Base-by-base conservation (phyloP, 306 rosid genomes). In the Inga laurina region DNA sequence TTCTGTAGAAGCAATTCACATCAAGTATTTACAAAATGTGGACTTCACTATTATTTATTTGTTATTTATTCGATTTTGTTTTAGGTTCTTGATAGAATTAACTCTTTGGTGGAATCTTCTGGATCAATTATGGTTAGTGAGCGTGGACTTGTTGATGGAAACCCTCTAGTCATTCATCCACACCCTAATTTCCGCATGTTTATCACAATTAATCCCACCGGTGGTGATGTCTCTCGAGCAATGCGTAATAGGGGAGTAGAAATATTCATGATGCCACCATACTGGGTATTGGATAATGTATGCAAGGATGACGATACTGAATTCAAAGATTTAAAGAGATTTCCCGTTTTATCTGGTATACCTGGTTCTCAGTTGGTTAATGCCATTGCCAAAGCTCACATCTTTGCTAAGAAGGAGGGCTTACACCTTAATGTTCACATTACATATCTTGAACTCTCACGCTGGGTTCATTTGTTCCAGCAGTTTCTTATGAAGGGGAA, bases 181-280 rank as follows among this genome's bases (percentile, higher is more conserved):
- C 99, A 96, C 87, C 86, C 89, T 77, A 91, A 93, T 86, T 96
- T 96, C 80, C 96, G 98, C 51, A 87, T 96, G 84, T 93, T 96
- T 87, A 96, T 96, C 83, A 96, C 99, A 0, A 91, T 96, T 32
- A 92, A 96, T 87, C 99, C 99, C 19, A 86, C 79, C 24, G 79
- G 84, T 82, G 99, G 99, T 44, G 99, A 93, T 83, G 97, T 96
- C 34, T 96, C 99, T 79, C 88, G 99, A 74, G 98, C 99, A 79
- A 96, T 96, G 99, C 89, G 99, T 80, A 96, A 96, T 66, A 90
- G 99, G 88, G 99, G 99, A 73, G 97, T 96, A 79, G 99, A 96
- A 82, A 87, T 96, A 90, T 96, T 86, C 87, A 85, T 96, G 91
- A 89, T 91, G 94, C 94, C 86, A 79, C 94, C 96, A 11, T 72